Conservation (phyloP, 345 rosid genomes). For the Hirschfeldia incana region DNA sequence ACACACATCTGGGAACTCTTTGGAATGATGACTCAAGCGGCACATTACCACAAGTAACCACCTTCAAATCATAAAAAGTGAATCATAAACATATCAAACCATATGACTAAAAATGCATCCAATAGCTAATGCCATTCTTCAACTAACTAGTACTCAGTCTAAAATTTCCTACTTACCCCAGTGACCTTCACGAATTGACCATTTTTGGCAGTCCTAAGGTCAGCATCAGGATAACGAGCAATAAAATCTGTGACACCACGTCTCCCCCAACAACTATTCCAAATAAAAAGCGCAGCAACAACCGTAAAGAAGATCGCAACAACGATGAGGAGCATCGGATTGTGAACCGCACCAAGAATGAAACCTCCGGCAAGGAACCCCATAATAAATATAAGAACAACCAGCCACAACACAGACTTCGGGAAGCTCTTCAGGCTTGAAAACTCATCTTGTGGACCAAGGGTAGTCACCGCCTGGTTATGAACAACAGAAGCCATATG, state of each 20-base stretch:
- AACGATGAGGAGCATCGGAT: constrained; percentile 87
- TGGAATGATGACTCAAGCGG: constrained; percentile 93
- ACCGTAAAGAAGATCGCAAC: constrained; percentile 78
- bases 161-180: constrained; percentile 65
- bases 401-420: constrained; percentile 81
- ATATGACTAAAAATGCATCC: constrained; percentile 11
- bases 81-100: constrained; percentile 19
- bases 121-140: constrained; percentile 6
- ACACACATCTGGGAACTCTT: constrained; percentile 84
- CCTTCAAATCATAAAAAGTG: constrained; percentile 47
- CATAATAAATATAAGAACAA: constrained; percentile 88
- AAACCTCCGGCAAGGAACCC: constrained; percentile 99
- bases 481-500: constrained; percentile 67
- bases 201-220: constrained; percentile 92
- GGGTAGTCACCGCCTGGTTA: constrained; percentile 82
- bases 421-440: constrained; percentile 86
- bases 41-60: constrained; percentile 95
- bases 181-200: constrained; percentile 98
- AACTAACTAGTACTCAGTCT: background rate
- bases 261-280: constrained; percentile 90
- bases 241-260: constrained; percentile 72
- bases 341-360: constrained; percentile 96
- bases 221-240: constrained; percentile 86
- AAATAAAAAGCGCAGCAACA: constrained; percentile 73
- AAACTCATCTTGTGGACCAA: constrained; percentile 80